Evolutionary conservation across 208 protist genomes (phyloP).

Genomic region (Entamoeba histolytica): DNA sequence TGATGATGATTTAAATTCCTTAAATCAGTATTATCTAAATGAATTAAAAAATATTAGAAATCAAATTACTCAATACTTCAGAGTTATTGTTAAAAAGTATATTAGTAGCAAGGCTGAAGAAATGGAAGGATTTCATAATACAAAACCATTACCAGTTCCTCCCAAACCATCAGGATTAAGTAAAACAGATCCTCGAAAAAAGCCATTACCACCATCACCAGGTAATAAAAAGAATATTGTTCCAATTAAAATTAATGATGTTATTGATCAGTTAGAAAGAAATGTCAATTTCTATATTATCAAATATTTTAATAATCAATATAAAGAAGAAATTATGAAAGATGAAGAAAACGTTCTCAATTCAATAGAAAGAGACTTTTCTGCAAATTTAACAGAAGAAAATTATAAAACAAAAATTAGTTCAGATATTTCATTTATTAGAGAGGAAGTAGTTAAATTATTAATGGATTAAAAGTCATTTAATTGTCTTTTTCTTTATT

Average conservation of each 20-base stretch:
- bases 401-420: neutral
- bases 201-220: neutral
- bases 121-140: neutral
- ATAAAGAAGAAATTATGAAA: neutral
- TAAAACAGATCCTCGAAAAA: neutral
- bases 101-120: neutral
- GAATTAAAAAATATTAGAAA: neutral
- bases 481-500: too few relatives aligned
- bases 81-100: neutral
- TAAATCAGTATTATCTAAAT: neutral
- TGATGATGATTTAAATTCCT: neutral
- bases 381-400: neutral
- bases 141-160: neutral
- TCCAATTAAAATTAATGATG: neutral
- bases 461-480: too few relatives aligned
- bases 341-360: neutral
- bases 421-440: neutral
- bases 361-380: neutral
- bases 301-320: neutral
- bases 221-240: neutral
- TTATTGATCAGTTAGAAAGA: neutral
- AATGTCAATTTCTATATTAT: neutral
- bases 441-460: neutral
- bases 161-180: neutral
- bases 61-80: neutral